These are phyloP conservation scores for Amaranthus palmeri DNA, from an alignment of 148 eudicot genomes.

Conservation along the genomic window DNA sequence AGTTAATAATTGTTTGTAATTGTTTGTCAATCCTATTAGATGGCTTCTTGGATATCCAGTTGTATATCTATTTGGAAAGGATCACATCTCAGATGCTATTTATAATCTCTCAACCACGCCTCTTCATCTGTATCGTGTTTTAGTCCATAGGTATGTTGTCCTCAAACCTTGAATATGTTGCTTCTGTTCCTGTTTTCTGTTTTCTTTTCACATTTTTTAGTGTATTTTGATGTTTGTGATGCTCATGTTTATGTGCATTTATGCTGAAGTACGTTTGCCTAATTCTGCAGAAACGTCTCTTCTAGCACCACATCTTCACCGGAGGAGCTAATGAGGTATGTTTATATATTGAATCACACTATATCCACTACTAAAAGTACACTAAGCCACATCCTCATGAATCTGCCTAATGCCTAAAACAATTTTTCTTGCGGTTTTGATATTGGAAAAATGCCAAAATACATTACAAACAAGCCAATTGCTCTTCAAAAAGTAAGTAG, in stretches of 20 bases:
- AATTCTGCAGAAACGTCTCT: constrained; percentile 40
- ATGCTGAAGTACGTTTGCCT: not conserved
- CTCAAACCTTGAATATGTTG: not conserved
- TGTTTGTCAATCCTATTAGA: constrained; percentile 36
- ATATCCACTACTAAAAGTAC: not conserved
- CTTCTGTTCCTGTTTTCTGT: not conserved
- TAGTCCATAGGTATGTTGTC: constrained; percentile 54
- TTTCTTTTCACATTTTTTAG: not conserved
- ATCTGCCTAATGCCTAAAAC: not conserved
- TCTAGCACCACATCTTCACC: constrained; percentile 29
- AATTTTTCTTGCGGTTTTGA: not conserved
- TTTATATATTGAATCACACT: not conserved
- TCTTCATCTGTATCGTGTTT: constrained; percentile 63
- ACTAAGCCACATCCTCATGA: not conserved
- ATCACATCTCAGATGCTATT: constrained; percentile 63
- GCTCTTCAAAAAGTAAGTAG: not conserved
- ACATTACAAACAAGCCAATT: not conserved
- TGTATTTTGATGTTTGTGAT: not conserved
- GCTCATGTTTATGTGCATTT: not conserved
- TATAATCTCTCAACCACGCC: constrained; percentile 84
- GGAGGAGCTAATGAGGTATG: constrained; percentile 80
- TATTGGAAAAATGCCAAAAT: not conserved
- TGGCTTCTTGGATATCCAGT: constrained; percentile 99
- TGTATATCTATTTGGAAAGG: constrained; percentile 72
- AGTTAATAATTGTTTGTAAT: not conserved